Evolutionary conservation across 805 yeast genomes (phyloP), one percentile per base, ranked within the genome.

Genomic region (Sugiyamaella lignohabitans): DNA sequence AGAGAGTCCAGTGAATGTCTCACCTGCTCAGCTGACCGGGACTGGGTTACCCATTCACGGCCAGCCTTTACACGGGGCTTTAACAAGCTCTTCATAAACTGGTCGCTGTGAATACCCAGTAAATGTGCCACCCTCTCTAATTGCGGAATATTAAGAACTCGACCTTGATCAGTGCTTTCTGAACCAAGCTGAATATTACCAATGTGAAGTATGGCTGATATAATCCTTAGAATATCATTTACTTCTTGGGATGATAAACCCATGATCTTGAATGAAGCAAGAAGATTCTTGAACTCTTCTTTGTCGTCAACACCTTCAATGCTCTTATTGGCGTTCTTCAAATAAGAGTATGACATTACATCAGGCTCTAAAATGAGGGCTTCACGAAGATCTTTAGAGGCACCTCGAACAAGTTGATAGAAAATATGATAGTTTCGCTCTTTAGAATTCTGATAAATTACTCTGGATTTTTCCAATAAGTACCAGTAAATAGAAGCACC

Each of bases 401-500:
- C 75, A 18, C 96, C 96, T 40, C 74, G 71, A 32, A 93, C 66
- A 36, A 93, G 65, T 60, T 93, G 97, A 65, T 93, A 93, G 61
- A 93, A 93, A 3, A 89, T 77, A 62, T 93, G 99, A 61, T 91
- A 93, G 61, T 89, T 93, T 63, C 98, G 76, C 66, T 93, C 99
- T 18, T 75, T 68, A 4, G 68, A 51, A 43, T 82, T 78, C 66
- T 87, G 97, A 37, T 75, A 69, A 4, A 87, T 82, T 14, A 93
- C 95, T 58, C 99, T 79, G 3, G 97, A 87, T 65, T 93, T 93
- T 62, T 93, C 99, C 36, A 93, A 68, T 20, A 93, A 69, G 58
- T 93, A 93, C 87, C 96, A 93, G 58, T 91, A 96, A 42, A 93
- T 87, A 54, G 85, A 82, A 8, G 98, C 98, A 10, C 96, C 96